Conservation (phyloP, 306 rosid genomes). For the Cicer pinnatifidum region DNA sequence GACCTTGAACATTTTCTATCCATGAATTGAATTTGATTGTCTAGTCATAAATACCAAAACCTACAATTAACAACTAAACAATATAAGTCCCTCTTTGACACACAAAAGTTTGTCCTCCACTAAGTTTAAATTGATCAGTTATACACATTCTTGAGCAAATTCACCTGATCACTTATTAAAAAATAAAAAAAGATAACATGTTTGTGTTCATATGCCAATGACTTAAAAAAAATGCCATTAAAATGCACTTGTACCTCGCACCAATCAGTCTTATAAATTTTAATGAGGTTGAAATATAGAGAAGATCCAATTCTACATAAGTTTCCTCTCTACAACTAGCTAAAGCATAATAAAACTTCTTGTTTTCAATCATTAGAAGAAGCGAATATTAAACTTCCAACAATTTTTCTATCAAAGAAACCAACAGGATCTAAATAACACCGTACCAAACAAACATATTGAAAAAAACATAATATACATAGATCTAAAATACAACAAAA, state of each 20-base stretch:
- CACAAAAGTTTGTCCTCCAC: background rate
- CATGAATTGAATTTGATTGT: constrained; percentile 22
- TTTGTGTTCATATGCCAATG: no score
- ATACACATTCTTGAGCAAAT: background rate
- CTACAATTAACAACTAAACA: constrained; percentile 30
- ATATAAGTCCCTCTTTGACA: constrained; percentile 12
- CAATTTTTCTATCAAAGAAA: constrained; percentile 20
- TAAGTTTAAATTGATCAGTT: background rate
- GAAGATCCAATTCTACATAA: constrained; percentile 11
- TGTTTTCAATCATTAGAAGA: constrained; percentile 16
- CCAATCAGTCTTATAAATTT: background rate
- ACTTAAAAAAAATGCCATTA: no score
- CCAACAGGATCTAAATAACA: constrained; percentile 35
- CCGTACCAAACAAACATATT: constrained; percentile 16
- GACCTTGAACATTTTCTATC: background rate
- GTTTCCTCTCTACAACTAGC: constrained; percentile 17
- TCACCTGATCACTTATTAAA: no score
- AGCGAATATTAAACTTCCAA: constrained; percentile 18
- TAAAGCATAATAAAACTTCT: background rate
- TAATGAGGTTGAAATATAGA: constrained; percentile 4
- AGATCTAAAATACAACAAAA: constrained; percentile 28
- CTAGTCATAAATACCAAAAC: constrained; percentile 32
- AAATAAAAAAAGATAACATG: no score
- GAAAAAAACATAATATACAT: constrained; percentile 1
- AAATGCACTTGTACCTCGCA: background rate